Base-by-base conservation (phyloP, 192 early-diverging fungal species). In the Irineochytrium annulatum region DNA sequence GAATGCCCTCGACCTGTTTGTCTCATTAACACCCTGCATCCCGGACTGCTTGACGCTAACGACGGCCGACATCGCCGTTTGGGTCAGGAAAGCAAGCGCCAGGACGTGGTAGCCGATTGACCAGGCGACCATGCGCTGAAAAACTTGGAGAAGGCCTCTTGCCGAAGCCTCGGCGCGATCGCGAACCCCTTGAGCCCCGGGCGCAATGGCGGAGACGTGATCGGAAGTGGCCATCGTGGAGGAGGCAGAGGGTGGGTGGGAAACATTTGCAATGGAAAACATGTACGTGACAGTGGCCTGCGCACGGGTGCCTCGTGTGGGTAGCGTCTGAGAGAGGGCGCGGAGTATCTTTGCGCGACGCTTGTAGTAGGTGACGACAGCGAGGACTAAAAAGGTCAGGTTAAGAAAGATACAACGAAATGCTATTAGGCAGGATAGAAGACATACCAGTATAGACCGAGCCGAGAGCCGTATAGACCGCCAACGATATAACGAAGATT, bases 101-200 rank as follows among this genome's bases (percentile, higher is more conserved):
- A 61, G 53, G 6, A 61, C 3, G 27, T 61, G 59, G 59, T 61
- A 61, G n/a, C 59, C 59, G 22, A 56, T 34, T 19, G 55, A 22
- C 59, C 59, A 61, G 17, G 33, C 53, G 28, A 61, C 20, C 59
- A 61, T 61, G 34, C 59, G 46, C 8, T 61, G 59, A 3, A 61
- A 34, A 22, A 32, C 24, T 26, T 61, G 59, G 22, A 58, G 56
- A 28, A 58, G 56, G 11, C 11, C 24, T 5, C 17, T 17, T 49
- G 8, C 5, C 5, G 13, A 8, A 24, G 46, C 46, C 5, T 14
- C 46, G 46, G 46, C 13, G 24, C 46, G 46, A 22, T 22, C 11
- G 22, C 11, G 46, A 22, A 49, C 46, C 17, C 17, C 46, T 8
- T 8, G 22, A 24, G 46, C n/a, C n/a, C n/a, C 17, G 46, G 24